Evolutionary conservation across 768 basidiomycete genomes (phyloP).

Genomic region (Kwoniella sp.): DNA sequence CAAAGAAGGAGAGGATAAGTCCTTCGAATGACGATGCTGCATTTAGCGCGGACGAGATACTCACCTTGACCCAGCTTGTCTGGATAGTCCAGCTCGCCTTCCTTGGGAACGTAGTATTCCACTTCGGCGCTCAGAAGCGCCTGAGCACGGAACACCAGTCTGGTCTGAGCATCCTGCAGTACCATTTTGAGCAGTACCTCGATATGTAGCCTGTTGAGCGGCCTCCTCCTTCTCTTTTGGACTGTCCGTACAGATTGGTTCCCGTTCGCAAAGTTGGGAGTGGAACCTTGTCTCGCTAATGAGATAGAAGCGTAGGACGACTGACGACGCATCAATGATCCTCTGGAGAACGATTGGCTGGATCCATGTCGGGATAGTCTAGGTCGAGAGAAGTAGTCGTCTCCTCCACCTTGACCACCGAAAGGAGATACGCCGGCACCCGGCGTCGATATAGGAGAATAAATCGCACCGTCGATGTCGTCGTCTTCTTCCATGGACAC

Average conservation of each 20-base stretch:
- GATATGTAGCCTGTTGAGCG: conserved; percentile 70
- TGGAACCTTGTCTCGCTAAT: conserved; percentile 10
- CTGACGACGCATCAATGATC: conserved; percentile 19
- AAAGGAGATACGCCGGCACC: conserved; percentile 12
- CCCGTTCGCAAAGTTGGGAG: background rate
- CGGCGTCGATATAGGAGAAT: conserved; percentile 21
- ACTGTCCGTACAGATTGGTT: background rate
- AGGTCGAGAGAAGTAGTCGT: conserved; percentile 29
- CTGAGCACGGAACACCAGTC: conserved; percentile 94
- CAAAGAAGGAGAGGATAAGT: background rate
- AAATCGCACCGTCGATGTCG: conserved; percentile 19
- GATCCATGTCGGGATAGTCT: conserved; percentile 13
- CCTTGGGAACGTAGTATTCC: conserved; percentile 73
- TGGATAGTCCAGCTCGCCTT: conserved; percentile 83
- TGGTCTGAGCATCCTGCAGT: conserved; percentile 91
- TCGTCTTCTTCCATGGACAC: conserved; percentile 55
- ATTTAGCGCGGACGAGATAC: too few relatives aligned
- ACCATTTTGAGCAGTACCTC: conserved; percentile 82
- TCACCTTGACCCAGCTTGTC: conserved; percentile 69
- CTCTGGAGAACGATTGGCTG: conserved; percentile 11
- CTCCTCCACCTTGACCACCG: conserved; percentile 3
- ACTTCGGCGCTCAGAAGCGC: conserved; percentile 87
- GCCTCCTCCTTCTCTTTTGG: conserved; percentile 25
- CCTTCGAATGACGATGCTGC: too few relatives aligned
- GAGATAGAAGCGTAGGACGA: conserved; percentile 15